phyloP scores from a whole-genome alignment of 2,329 filamentous ascomycete species.

The Aspergillus transmontanensis region DNA sequence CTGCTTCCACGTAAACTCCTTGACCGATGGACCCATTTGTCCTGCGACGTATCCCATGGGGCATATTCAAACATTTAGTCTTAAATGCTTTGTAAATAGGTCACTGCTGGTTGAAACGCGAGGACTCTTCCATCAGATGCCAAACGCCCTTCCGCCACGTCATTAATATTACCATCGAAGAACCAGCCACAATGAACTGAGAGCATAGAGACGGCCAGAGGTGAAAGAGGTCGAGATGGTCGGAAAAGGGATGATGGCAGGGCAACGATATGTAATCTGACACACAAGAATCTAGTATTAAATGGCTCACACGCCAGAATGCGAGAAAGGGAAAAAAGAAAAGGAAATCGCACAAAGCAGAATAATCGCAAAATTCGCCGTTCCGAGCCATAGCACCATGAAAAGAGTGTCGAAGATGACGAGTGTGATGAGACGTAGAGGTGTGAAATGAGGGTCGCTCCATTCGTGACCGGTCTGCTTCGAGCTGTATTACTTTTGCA shows the following conservation, averaged over 20 bases:
- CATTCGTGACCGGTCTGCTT: constrained; percentile 15
- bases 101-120: constrained; percentile 9
- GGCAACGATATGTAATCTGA: constrained; percentile 25
- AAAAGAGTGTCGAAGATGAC: constrained; percentile 34
- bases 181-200: constrained; percentile 8
- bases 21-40: constrained; percentile 17
- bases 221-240: constrained; percentile 5
- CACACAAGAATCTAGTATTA: constrained; percentile 30
- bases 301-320: constrained; percentile 28
- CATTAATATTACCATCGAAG: constrained; percentile 18
- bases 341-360: constrained; percentile 20
- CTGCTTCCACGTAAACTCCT: constrained; percentile 21
- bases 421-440: constrained; percentile 22
- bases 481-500: constrained; percentile 16
- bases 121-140: constrained; percentile 20
- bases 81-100: constrained; percentile 4
- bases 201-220: constrained; percentile 2
- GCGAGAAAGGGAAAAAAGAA: constrained; percentile 17
- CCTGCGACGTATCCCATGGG: constrained; percentile 16
- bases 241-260: constrained; percentile 12
- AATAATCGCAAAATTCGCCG: constrained; percentile 35
- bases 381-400: constrained; percentile 42
- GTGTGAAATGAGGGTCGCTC: constrained; percentile 28
- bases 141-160: constrained; percentile 18
- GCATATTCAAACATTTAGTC: constrained; percentile 18